A percentile compares a stretch with the other conserved stretches of the same genome.
Conservation (phyloP, 2,329 filamentous ascomycete species). For the Epichloe hybrida region DNA sequence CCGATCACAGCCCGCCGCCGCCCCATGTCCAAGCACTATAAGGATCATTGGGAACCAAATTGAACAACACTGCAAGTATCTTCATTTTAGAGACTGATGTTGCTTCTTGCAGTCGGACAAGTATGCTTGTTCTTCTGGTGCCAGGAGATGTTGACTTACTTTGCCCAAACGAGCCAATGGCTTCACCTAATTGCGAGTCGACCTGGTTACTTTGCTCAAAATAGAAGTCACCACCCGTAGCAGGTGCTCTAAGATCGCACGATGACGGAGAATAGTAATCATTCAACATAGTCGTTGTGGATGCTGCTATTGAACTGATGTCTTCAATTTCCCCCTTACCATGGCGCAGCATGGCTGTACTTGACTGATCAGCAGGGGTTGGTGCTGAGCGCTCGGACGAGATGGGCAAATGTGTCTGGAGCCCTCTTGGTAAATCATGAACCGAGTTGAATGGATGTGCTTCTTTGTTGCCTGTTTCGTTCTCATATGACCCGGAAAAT, state of each 20-base stretch:
- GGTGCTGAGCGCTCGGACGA: not conserved
- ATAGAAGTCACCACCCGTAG: not conserved
- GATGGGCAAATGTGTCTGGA: not conserved
- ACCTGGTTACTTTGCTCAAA: conserved; percentile 1
- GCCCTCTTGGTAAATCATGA: not conserved
- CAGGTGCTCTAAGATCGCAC: not conserved
- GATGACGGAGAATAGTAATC: not conserved
- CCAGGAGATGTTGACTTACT: not conserved
- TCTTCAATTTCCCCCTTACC: not conserved
- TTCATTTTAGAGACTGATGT: not conserved
- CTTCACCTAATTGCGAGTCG: conserved; percentile 2
- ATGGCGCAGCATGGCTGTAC: not conserved
- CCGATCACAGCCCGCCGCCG: not conserved
- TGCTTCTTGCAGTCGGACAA: no score
- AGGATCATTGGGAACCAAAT: conserved; percentile 3
- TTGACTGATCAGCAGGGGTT: not conserved
- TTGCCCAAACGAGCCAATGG: conserved; percentile 2
- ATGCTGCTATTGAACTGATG: not conserved
- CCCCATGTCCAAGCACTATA: conserved; percentile 4
- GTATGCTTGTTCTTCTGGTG: no score
- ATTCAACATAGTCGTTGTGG: not conserved
- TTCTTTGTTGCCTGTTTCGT: not conserved
- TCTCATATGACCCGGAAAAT: not conserved
- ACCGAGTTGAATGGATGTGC: not conserved
- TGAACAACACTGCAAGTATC: not conserved